Base-by-base conservation (phyloP, 1,284 basidiomycete genomes). In the Ceratorhiza oryzae-sativae region DNA sequence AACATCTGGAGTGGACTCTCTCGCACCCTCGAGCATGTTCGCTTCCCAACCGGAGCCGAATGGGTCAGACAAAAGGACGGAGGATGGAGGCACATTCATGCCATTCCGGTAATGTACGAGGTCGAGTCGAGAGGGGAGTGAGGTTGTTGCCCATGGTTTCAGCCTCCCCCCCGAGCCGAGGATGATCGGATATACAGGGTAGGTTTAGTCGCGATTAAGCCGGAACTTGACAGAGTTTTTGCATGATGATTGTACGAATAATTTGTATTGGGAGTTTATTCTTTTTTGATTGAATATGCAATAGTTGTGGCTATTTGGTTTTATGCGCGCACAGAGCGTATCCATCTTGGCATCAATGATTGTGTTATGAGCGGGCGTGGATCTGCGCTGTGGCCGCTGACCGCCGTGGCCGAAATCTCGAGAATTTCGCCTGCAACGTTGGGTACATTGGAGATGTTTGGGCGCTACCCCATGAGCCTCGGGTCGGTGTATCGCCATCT, bases 21-120 rank as follows among this genome's bases (percentile, higher is more conserved):
- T 3, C 30, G n/a, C n/a, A 65, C 30, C 6, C 45, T 65, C 10
- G 46, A 45, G 23, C 46, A 51, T n/a, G 62, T 65, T 20, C 46
- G 32, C n/a, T 65, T 65, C 34, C 62, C 62, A 13, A 65, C 62
- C n/a, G 62, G 62, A 53, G 62, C 62, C 6, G 62, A 65, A 34
- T 65, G 62, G 62, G 27, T 34, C n/a, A 65, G 62, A 45, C 27
- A 34, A 15, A 20, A 20, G 15, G 25, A 36, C 30, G 62, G 62
- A 8, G 12, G 3, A 3, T 65, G 62, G 62, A 39, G 30, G 48
- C 48, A 65, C 32, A n/a, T 65, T 3, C 62, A 65, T 30, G 48
- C 48, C 30, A 39, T 32, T 12, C 48, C 62, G n/a, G 46, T 36
- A 12, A 36, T 65, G 23, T 49, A 65, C 32, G n/a, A 34, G 30